A percentile compares a stretch with the other conserved stretches of the same genome.
These are phyloP conservation scores for Spiraea crenata DNA, from an alignment of 331 rosid species.

Conservation along the genomic window DNA sequence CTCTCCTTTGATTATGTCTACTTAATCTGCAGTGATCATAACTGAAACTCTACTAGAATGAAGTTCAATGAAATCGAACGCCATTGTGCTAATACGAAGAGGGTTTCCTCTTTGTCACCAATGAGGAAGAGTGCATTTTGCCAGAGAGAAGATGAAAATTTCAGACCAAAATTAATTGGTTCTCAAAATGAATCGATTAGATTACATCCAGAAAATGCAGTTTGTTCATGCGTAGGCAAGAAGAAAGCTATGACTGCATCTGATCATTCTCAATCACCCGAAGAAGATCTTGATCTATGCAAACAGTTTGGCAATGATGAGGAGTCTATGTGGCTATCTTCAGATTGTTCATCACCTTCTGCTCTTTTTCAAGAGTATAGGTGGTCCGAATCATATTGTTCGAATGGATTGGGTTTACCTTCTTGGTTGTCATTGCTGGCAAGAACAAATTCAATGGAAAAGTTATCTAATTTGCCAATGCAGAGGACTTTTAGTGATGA, in stretches of 20 bases:
- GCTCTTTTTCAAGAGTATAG: neutral
- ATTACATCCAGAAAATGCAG: neutral
- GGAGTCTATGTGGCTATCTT: constrained; percentile 2
- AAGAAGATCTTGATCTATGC: neutral
- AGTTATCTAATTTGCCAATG: neutral
- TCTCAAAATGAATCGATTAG: neutral
- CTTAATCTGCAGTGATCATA: neutral
- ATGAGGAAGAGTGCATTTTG: neutral
- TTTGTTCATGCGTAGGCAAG: neutral
- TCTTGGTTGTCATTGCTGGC: neutral
- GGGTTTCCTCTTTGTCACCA: neutral
- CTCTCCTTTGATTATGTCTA: neutral
- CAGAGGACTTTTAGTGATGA: neutral
- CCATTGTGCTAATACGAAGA: neutral
- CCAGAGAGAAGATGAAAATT: neutral
- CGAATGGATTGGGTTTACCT: neutral
- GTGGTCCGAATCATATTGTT: neutral
- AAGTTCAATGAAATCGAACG: neutral
- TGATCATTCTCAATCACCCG: neutral
- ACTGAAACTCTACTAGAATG: neutral
- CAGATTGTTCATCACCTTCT: constrained; percentile 13
- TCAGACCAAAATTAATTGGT: neutral
- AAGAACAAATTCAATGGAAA: neutral
- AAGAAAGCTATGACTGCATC: neutral
- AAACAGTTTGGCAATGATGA: neutral